Evolutionary conservation across 1,284 basidiomycete species (phyloP).

Genomic region (Vanrija sp.): DNA sequence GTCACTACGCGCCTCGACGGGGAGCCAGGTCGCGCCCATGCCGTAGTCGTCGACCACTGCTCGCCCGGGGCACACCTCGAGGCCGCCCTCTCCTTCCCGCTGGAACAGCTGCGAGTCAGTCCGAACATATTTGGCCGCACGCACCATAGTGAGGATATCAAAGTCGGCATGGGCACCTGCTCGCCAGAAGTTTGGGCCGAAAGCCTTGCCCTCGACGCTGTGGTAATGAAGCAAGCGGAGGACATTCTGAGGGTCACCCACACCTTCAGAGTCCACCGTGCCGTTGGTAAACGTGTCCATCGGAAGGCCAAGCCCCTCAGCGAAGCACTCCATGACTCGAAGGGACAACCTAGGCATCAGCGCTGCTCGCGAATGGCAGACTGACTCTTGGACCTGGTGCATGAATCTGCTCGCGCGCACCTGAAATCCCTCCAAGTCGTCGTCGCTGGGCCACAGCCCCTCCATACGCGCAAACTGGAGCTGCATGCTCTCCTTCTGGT

Average conservation of each 20-base stretch:
- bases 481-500: conserved; percentile 18
- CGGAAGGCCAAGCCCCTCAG: conserved; percentile 30
- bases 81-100: conserved; percentile 31
- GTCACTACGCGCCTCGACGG: conserved; percentile 29
- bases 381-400: conserved; percentile 26
- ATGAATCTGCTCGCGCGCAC: conserved; percentile 24
- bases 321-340: conserved; percentile 35
- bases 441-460: conserved; percentile 29
- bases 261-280: conserved; percentile 22
- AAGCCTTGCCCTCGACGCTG: conserved; percentile 29
- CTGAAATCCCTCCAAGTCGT: conserved; percentile 21
- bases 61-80: conserved; percentile 36
- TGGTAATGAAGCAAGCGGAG: conserved; percentile 34
- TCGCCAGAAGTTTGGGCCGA: conserved; percentile 34
- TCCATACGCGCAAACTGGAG: conserved; percentile 36
- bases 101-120: conserved; percentile 26
- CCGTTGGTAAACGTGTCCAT: conserved; percentile 28
- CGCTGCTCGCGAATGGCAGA: neutral
- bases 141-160: conserved; percentile 24
- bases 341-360: conserved; percentile 23
- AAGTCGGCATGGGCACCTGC: conserved; percentile 39
- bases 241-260: conserved; percentile 29
- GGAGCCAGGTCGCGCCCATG: conserved; percentile 29
- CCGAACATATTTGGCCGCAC: neutral
- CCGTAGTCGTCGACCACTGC: conserved; percentile 36